phyloP scores from a whole-genome alignment of 345 rosid species.

The Eucalyptus guilfoylei region DNA sequence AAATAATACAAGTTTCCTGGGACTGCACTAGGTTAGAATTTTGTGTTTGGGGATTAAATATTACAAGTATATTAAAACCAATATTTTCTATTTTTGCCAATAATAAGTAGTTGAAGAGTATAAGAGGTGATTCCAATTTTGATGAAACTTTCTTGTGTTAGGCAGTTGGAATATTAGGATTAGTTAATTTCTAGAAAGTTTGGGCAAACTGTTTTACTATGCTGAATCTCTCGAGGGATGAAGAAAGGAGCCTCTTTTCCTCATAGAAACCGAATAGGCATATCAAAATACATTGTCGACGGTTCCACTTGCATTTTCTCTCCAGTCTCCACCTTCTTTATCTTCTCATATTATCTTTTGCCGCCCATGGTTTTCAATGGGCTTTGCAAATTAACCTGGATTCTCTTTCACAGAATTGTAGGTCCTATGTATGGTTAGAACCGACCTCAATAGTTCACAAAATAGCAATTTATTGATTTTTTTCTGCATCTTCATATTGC shows the following conservation, averaged over 20 bases:
- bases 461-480: not conserved
- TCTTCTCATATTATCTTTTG: not conserved
- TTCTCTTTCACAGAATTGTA: not conserved
- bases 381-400: not conserved
- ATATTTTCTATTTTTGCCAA: not conserved
- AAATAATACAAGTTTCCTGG: not conserved
- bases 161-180: not conserved
- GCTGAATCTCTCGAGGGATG: not conserved
- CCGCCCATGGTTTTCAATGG: not conserved
- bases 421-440: not conserved
- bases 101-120: not conserved
- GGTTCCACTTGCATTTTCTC: not conserved
- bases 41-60: not conserved
- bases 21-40: not conserved
- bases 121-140: not conserved
- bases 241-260: not conserved
- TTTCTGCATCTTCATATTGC: not conserved
- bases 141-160: not conserved
- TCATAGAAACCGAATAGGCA: not conserved
- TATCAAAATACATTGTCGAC: not conserved
- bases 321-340: not conserved
- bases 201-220: not conserved
- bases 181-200: not conserved
- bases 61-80: not conserved
- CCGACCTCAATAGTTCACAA: not conserved